Conservation (phyloP, 2,329 filamentous ascomycete genomes). For the Monosporascus sp. region DNA sequence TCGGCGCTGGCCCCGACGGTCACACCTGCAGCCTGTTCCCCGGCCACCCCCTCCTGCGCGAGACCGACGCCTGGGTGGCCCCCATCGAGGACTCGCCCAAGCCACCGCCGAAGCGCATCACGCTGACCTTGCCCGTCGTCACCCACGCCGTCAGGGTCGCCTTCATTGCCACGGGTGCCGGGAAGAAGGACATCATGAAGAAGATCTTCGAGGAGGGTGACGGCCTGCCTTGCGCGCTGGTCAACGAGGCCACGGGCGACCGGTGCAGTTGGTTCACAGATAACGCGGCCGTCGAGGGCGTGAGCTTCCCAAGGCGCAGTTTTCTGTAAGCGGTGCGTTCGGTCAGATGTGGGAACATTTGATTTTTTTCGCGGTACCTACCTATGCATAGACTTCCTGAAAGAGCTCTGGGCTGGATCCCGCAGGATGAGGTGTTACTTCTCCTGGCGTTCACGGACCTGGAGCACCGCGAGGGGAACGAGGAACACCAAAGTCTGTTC, state of each 20-base stretch:
- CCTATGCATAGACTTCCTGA: neutral
- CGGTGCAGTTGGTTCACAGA: constrained; percentile 96
- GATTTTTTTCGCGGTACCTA: neutral
- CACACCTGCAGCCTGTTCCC: constrained; percentile 98
- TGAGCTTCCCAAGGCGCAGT: constrained; percentile 73
- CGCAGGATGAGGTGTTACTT: neutral
- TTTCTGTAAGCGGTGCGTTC: constrained; percentile 36
- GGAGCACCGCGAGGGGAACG: neutral
- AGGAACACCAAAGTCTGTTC: neutral
- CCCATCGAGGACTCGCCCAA: constrained; percentile 92
- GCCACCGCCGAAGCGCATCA: constrained; percentile 85
- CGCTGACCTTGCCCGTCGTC: constrained; percentile 85
- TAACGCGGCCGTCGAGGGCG: constrained; percentile 75
- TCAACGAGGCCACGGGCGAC: constrained; percentile 80
- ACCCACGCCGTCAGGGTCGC: constrained; percentile 80
- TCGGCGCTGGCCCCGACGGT: constrained; percentile 92
- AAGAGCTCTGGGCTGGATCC: neutral
- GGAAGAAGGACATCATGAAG: constrained; percentile 90
- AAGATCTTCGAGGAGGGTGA: constrained; percentile 84
- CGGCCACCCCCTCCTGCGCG: constrained; percentile 77
- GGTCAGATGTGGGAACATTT: neutral
- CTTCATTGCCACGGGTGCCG: constrained; percentile 84
- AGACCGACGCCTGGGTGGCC: constrained; percentile 86
- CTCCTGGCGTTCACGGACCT: neutral
- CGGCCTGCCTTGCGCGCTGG: constrained; percentile 75